Base-by-base conservation (phyloP, 2,329 filamentous ascomycete genomes). In the Diaporthe capsici region DNA sequence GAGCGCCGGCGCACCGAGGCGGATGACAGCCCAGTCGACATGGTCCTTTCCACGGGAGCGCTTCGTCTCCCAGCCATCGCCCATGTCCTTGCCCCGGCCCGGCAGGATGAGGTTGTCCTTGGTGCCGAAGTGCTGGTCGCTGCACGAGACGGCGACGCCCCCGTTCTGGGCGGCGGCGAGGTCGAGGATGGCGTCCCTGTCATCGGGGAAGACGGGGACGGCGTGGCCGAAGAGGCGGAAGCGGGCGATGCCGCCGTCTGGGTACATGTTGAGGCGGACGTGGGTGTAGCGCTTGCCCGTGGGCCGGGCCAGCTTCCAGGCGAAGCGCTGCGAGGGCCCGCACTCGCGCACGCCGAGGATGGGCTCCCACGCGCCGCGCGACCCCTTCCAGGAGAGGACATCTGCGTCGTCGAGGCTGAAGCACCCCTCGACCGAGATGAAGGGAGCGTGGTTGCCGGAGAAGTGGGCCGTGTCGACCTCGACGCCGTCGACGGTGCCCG, bases 51-150 rank as follows among this genome's bases (percentile, higher is more conserved):
- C 91, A 68, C 95, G 87, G 49, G 93, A 95, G 72, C 94, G 89
- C 78, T 93, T 91, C 74, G 94, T 97, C 85, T 97, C 94, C 94
- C 95, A 97, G 10, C 94, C 95, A 82, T 96, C 94, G 70, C 94
- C 93, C 94, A 97, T 97, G 84, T 97, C 94, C 82, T 93, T 92
- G 57, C 94, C 94, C 37, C 94, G 89, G 3, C 94, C 94, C 0
- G 94, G 94, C 4, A 96, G 87, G n/a, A 96, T 88, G 47, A 96
- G 86, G 84, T 96, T 96, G 82, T 94, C 92, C 82, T 94, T 95
- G 51, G 92, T 94, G 76, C 94, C 94, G 80, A 96, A 97, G 84
- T 97, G 94, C 85, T 97, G 92, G 83, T 97, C 94, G 76, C 92
- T 95, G 87, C 94, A 96, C 1, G 90, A 89, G 12, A 95, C 86